These are phyloP conservation scores for Capronia epimyces DNA, from an alignment of 2,329 filamentous ascomycete species.

Conservation along the genomic window DNA sequence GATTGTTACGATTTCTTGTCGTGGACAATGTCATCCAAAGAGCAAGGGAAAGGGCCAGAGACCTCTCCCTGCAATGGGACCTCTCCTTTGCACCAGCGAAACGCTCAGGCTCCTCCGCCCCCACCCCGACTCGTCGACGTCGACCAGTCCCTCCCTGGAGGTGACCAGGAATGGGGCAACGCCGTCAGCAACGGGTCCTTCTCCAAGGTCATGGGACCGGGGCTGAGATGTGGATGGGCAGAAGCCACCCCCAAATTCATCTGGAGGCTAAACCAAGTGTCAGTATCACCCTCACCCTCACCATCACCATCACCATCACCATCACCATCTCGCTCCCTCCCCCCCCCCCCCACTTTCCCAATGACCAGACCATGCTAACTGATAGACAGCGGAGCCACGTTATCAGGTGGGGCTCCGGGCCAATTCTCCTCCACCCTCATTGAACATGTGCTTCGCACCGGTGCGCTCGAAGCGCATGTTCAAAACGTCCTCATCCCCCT, in stretches of 20 bases:
- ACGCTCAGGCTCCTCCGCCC: constrained; percentile 44
- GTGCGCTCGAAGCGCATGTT: constrained; percentile 50
- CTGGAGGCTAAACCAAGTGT: constrained; percentile 5
- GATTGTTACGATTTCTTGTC: constrained; percentile 70
- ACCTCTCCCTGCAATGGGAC: constrained; percentile 47
- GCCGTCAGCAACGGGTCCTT: constrained; percentile 72
- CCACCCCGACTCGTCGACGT: constrained; percentile 11
- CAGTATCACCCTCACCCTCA: constrained; percentile 1
- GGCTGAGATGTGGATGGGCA: constrained; percentile 70
- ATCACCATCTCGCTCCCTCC: too few relatives aligned
- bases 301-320: too few relatives aligned
- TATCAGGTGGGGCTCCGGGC: constrained; percentile 54
- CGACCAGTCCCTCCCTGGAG: constrained; percentile 32
- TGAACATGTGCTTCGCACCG: constrained; percentile 48
- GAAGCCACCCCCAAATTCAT: constrained; percentile 49
- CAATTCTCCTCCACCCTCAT: constrained; percentile 54
- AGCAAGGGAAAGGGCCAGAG: constrained; percentile 54
- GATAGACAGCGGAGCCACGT: constrained; percentile 48
- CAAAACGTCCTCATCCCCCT: constrained; percentile 48
- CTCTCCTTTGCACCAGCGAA: constrained; percentile 41
- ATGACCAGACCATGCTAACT: neutral
- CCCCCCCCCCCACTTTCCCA: too few relatives aligned
- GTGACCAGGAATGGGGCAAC: constrained; percentile 61
- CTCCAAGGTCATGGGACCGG: constrained; percentile 70
- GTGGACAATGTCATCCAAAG: constrained; percentile 52